Base-by-base conservation (phyloP, 2,329 filamentous ascomycete genomes). In the Apiospora saccharicola region DNA sequence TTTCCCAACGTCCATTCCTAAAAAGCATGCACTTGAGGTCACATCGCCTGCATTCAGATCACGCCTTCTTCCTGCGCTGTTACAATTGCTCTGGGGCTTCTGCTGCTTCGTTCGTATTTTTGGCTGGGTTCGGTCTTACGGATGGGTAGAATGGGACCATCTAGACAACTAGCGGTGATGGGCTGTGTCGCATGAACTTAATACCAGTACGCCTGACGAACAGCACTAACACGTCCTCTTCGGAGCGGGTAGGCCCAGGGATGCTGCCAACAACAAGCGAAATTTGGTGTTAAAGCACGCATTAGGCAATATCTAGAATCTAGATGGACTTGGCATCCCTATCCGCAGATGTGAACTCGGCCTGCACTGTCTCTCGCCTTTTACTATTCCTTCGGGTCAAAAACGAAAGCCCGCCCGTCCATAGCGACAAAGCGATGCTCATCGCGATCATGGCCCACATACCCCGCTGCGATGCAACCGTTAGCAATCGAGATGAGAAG, bases 381-480 rank as follows among this genome's bases (percentile, higher is more conserved):
- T 24, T 30, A n/a, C 26, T 34, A 19, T 73, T 47, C 30, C 47
- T 46, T 14, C 70, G 49, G n/a, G 84, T 82, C 75, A 86, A 80
- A 76, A 84, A 89, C 0, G 87, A 82, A 57, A 92, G 78, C 1
- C 84, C 83, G 0, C 80, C 86, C 0, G 89, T 90, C 91, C 91
- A 93, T 1, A 90, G 75, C 0, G 84, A 85, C 78, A 93, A 81
- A 1, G 86, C 87, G 70, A 92, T 88, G 30, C 86, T 90, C 10
- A 86, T 85, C 1, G 85, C 90, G 77, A 93, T 91, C 91, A 93
- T 93, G 3, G 91, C 91, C 86, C 89, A 93, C 91, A 93, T 92
- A n/a, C 91, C 91, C 72, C 86, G 85, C 85, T 90, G 73, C 49
- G 14, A 67, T 7, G n/a, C 44, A 14, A 49, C 74, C 43, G 53